phyloP scores from a whole-genome alignment of 2,329 filamentous ascomycete species.

The Raffaelea ambrosiae region DNA sequence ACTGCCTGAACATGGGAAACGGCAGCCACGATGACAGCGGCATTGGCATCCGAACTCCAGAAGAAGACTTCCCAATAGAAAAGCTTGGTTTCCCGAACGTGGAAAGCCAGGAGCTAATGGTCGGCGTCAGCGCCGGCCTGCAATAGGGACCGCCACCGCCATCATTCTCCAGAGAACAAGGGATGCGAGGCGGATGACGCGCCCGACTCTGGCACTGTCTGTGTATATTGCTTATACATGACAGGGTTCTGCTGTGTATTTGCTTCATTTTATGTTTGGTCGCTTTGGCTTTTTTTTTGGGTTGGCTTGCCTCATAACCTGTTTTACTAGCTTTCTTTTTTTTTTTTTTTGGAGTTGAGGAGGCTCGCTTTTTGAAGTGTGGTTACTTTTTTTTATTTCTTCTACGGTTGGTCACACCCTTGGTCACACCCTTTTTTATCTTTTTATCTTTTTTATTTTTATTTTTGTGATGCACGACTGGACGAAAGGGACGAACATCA shows the following conservation, averaged over 20 bases:
- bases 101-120: slow-evolving; percentile 19
- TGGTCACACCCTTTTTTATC: slow-evolving; percentile 13
- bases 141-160: slow-evolving; percentile 4
- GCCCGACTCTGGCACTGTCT: no score
- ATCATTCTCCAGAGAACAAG: no score
- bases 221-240: not conserved
- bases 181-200: no score
- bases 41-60: slow-evolving; percentile 61
- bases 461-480: slow-evolving; percentile 11
- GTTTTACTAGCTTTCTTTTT: slow-evolving; percentile 14
- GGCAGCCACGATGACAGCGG: slow-evolving; percentile 61
- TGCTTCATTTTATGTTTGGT: slow-evolving; percentile 14
- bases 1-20: slow-evolving; percentile 34
- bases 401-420: slow-evolving; percentile 16
- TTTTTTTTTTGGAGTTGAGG: slow-evolving; percentile 11
- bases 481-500: slow-evolving; percentile 13
- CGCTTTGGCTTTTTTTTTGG: slow-evolving; percentile 5
- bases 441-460: slow-evolving; percentile 5
- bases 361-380: not conserved
- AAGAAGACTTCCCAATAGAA: slow-evolving; percentile 54
- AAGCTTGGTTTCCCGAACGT: slow-evolving; percentile 38
- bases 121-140: slow-evolving; percentile 15
- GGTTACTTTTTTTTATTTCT: not conserved
- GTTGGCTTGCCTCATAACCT: slow-evolving; percentile 3
- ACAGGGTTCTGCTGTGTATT: not conserved